Evolutionary conservation across 352 stramenopile species (phyloP), one percentile per base, ranked within the genome.

Genomic region (Plasmopara muralis): DNA sequence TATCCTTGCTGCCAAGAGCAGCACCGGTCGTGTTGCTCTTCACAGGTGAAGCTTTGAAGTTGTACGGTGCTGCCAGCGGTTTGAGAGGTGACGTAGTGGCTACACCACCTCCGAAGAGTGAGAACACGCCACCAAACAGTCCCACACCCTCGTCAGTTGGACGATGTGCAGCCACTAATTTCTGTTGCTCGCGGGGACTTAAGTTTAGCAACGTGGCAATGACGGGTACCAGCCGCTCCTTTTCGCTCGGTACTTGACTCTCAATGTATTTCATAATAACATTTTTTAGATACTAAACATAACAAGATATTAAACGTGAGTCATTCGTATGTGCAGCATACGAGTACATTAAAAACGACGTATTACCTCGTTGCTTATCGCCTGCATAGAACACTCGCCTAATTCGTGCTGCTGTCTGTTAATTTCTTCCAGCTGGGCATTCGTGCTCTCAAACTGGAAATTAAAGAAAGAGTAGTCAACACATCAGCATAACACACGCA

Each of bases 181-280:
- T 70, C 35, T 79, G 65, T n/a, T 89, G 61, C 51, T 92, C 78
- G 28, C 77, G 60, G 4, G 78, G 77, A 43, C 69, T 88, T 54
- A 93, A 90, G 33, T 76, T 70, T 50, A 93, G 62, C 12, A 93
- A 48, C 0, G 77, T 87, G 4, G 75, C 64, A 52, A 93, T 83
- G 20, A 93, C 82, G 6, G 82, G 82, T 41, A 93, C 82, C 33
- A 93, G 60, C n/a, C 73, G 74, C 38, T 87, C 74, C 54, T 86
- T 87, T 42, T 93, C 79, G 31, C 62, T 81, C 15, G 73, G 55
- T 16, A 87, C 84, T 65, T 83, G 73, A 45, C 74, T 88, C 47
- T 74, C 66, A 20, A 93, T 83, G 69, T 87, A 93, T 68, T 93
- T 93, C 54, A 93, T 78, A 37, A 93, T 64, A 8, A 93, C 73